Conservation (phyloP, 169 alveolate species). For the Cryptosporidium andersoni region DNA sequence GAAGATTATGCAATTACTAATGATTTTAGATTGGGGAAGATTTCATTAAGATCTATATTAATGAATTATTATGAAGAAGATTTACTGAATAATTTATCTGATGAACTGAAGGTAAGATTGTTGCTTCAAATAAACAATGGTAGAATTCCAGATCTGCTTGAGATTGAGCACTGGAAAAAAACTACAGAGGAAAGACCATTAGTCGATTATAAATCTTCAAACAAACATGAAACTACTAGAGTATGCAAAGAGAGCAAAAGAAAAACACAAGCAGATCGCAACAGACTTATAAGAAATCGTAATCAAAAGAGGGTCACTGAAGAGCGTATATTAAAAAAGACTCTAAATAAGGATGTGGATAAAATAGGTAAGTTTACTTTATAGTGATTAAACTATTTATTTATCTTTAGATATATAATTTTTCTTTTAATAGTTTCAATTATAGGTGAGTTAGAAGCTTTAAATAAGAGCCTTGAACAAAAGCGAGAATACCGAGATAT, state of each 20-base stretch:
- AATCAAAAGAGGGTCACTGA: background rate
- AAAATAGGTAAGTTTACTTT: constrained; percentile 50
- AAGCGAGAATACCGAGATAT: constrained; percentile 17
- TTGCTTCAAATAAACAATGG: constrained; percentile 22
- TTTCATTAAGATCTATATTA: too few species aligned
- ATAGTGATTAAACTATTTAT: too few species aligned
- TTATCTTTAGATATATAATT: background rate
- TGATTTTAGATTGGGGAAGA: too few species aligned
- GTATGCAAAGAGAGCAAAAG: constrained; percentile 1
- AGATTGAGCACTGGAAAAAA: background rate
- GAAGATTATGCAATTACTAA: too few species aligned
- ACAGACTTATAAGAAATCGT: constrained; percentile 11
- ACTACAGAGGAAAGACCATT: background rate
- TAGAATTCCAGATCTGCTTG: background rate
- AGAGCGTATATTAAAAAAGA: constrained; percentile 2
- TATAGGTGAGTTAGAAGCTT: constrained; percentile 14
- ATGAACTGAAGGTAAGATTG: constrained; percentile 11
- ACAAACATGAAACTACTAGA: background rate
- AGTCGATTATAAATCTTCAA: too few species aligned
- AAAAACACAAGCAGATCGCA: constrained; percentile 20
- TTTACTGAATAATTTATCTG: constrained; percentile 5
- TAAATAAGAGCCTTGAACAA: background rate
- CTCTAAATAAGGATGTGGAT: constrained; percentile 22
- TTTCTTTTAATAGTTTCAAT: constrained; percentile 14
- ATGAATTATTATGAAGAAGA: constrained; percentile 3